Percentiles rank a stretch among this genome's conserved stretches.
Evolutionary conservation across 1,139 yeast genomes (phyloP).

Genomic region (Suhomyces atakaporum): DNA sequence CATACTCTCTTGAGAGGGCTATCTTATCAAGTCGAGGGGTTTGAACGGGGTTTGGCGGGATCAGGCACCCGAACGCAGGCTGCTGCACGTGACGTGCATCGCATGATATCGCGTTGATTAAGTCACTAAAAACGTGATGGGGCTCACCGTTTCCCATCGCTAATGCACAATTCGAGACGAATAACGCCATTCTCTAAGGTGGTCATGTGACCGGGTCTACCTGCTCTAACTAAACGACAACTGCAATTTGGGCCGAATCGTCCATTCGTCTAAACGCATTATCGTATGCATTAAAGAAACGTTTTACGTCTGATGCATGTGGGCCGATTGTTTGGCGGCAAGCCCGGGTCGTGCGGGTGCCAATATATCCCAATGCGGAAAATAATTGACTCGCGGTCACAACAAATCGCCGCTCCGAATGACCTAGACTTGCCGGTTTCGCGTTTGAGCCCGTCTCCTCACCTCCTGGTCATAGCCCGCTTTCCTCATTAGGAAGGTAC

Average conservation of each 20-base stretch:
- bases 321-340: not conserved
- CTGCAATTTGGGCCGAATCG: too few relatives aligned
- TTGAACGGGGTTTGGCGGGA: too few relatives aligned
- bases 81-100: not conserved
- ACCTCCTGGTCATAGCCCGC: not conserved
- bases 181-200: not conserved
- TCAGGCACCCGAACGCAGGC: too few relatives aligned
- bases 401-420: not conserved
- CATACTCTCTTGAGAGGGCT: too few relatives aligned
- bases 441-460: not conserved
- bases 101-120: not conserved
- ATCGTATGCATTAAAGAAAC: not conserved
- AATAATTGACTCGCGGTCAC: not conserved
- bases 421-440: not conserved
- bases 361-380: not conserved
- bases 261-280: too few relatives aligned
- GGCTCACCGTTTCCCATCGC: not conserved
- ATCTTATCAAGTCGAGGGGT: too few relatives aligned
- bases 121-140: not conserved
- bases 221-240: too few relatives aligned
- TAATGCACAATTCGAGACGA: not conserved
- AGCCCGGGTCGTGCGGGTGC: not conserved
- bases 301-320: not conserved
- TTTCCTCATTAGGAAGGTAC: conserved; percentile 1
- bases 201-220: not conserved